Evolutionary conservation across 2,329 filamentous ascomycete genomes (phyloP).

Genomic region (Pseudopithomyces maydicus): DNA sequence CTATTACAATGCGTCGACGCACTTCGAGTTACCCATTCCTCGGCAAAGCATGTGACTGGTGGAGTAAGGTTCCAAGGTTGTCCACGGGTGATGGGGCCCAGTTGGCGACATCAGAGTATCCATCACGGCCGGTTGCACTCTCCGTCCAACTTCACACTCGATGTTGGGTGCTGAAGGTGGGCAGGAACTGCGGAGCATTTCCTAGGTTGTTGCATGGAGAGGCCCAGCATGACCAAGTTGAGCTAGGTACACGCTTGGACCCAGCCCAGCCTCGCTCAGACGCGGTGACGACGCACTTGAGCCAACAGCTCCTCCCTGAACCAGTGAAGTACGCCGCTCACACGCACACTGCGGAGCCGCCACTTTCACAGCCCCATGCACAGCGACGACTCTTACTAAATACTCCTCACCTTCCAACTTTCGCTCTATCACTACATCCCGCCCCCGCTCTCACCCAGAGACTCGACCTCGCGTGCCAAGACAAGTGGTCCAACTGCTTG

Average conservation of each 20-base stretch:
- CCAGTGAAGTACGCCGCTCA: conserved; percentile 2
- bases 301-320: conserved; percentile 7
- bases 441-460: conserved; percentile 4
- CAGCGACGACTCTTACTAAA: conserved; percentile 10
- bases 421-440: conserved; percentile 2
- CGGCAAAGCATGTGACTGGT: too few species aligned
- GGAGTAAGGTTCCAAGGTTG: too few species aligned
- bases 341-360: conserved; percentile 13
- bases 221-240: neutral
- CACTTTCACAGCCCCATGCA: conserved; percentile 21
- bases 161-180: too few species aligned
- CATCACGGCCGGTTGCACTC: neutral
- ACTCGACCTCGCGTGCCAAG: conserved; percentile 15
- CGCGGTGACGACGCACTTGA: conserved; percentile 16
- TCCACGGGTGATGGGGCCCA: too few species aligned
- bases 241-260: conserved; percentile 3
- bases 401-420: neutral
- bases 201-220: too few species aligned
- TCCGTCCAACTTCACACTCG: too few species aligned
- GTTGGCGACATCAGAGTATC: too few species aligned
- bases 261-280: conserved; percentile 21
- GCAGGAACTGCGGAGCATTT: too few species aligned
- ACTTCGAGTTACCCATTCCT: conserved; percentile 32
- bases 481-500: conserved; percentile 20
- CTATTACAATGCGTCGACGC: conserved; percentile 34